These are phyloP conservation scores for Suillus ampliporus DNA, from an alignment of 768 basidiomycete genomes.

Conservation along the genomic window DNA sequence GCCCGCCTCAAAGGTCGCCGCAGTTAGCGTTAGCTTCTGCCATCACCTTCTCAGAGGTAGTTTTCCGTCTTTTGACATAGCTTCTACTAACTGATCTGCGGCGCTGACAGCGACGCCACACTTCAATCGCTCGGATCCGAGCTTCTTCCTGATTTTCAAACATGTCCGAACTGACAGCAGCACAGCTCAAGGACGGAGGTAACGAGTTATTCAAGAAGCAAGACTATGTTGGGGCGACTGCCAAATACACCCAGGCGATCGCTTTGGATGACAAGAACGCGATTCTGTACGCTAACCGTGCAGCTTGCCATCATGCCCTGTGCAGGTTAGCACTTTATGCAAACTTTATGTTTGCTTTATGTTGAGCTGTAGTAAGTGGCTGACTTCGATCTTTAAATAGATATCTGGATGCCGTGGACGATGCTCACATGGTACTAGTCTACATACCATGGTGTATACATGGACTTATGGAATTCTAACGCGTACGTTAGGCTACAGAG, in stretches of 20 bases:
- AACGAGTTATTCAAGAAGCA: slow-evolving; percentile 44
- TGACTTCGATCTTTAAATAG: slow-evolving; percentile 4
- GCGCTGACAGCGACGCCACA: neutral
- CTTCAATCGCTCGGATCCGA: neutral
- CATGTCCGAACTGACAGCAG: slow-evolving; percentile 9
- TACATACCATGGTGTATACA: too few relatives aligned
- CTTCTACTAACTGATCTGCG: neutral
- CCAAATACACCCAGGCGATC: slow-evolving; percentile 50
- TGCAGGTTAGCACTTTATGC: too few relatives aligned
- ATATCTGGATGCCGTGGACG: slow-evolving; percentile 11
- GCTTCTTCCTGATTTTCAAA: neutral
- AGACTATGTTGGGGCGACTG: slow-evolving; percentile 40
- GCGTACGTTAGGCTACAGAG: slow-evolving; percentile 38
- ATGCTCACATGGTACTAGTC: slow-evolving; percentile 10
- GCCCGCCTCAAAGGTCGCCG: slow-evolving; percentile 7
- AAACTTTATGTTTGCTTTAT: too few relatives aligned
- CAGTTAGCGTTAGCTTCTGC: slow-evolving; percentile 3
- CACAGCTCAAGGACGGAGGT: slow-evolving; percentile 45
- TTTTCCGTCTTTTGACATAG: neutral
- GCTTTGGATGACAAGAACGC: slow-evolving; percentile 44
- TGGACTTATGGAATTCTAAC: neutral
- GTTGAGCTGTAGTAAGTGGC: neutral
- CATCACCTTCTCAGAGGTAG: neutral
- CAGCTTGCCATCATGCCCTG: slow-evolving; percentile 45
- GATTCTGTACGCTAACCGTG: slow-evolving; percentile 50